These are phyloP conservation scores for Colletotrichum coccodes DNA, from an alignment of 2,329 filamentous ascomycete species.

Conservation along the genomic window DNA sequence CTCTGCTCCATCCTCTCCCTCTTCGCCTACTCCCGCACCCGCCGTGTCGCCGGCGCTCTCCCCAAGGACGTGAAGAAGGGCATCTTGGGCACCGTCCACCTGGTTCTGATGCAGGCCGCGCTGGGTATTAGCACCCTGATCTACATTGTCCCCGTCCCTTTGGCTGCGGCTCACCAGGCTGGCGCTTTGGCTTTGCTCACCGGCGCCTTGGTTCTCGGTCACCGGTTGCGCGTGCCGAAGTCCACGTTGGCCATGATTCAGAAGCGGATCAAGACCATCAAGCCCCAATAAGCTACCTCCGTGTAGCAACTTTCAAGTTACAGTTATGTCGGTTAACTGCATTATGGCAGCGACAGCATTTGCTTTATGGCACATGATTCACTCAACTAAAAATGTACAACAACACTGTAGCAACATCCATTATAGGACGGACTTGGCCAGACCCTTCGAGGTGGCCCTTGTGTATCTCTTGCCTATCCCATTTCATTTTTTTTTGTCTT, in stretches of 20 bases:
- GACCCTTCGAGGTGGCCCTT: conserved; percentile 15
- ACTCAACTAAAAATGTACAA: conserved; percentile 22
- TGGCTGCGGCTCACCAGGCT: conserved; percentile 93
- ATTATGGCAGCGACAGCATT: conserved; percentile 22
- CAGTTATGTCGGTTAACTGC: background rate
- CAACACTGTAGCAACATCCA: conserved; percentile 22
- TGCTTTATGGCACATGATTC: conserved; percentile 23
- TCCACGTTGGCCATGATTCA: conserved; percentile 70
- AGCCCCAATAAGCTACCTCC: conserved; percentile 2
- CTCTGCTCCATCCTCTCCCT: conserved; percentile 84
- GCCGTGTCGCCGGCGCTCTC: conserved; percentile 66
- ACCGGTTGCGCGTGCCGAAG: conserved; percentile 78
- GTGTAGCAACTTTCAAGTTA: background rate
- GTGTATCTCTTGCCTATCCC: background rate
- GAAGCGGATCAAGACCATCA: conserved; percentile 50
- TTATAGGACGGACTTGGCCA: background rate
- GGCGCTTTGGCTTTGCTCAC: conserved; percentile 87
- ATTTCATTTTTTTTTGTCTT: background rate
- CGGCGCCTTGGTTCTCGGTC: conserved; percentile 82
- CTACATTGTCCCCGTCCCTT: conserved; percentile 89
- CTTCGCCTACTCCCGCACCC: conserved; percentile 81
- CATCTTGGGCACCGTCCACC: conserved; percentile 82
- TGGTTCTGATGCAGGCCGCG: conserved; percentile 82
- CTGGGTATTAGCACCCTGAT: conserved; percentile 92
- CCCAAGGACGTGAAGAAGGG: conserved; percentile 74